Base-by-base conservation (phyloP, 768 basidiomycete species). In the Naganishia vishniacii region DNA sequence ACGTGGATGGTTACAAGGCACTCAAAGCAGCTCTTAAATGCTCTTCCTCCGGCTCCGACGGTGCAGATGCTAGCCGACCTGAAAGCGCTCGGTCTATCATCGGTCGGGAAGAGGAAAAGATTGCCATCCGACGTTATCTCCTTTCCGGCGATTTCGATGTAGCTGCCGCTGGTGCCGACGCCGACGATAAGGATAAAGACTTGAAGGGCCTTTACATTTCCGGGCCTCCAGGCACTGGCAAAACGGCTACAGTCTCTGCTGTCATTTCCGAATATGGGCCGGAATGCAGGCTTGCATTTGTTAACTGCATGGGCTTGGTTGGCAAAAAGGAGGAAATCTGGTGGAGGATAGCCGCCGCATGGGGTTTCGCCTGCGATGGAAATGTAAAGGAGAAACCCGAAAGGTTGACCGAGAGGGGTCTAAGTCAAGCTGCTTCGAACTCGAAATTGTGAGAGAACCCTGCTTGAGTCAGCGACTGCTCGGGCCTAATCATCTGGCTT, bases 141-240 rank as follows among this genome's bases (percentile, higher is more conserved):
- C 48, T 67, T 6, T 44, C 63, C 15, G 45, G 60, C 15, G 51
- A 47, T 11, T 65, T 64, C 23, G 26, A 47, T 20, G n/a, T n/a
- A n/a, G n/a, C n/a, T n/a, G n/a, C n/a, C n/a, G n/a, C n/a, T n/a
- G n/a, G n/a, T n/a, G 72, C 70, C 28, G 69, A 67, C 1, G 72
- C 69, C 18, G 65, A 74, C 64, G n/a, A 9, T 23, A 5, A 16
- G 25, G 64, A 37, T 25, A 51, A 0, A 60, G 60, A 0, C 66
- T 66, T 9, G 46, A 68, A 3, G 80, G 83, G 11, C 81, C 80
- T 94, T 64, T 97, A 93, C 76, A 86, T 97, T 59, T 93, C 92
- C 9, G 94, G 94, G 9, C 84, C 90, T 1, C 91, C 92, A 3
- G 94, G 93, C 0, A 91, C 90, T 1, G 94, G 95, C 9, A 99